Evolutionary conservation across 371 early-diverging fungal species (phyloP).

Genomic region (Rhizopus microsporus): DNA sequence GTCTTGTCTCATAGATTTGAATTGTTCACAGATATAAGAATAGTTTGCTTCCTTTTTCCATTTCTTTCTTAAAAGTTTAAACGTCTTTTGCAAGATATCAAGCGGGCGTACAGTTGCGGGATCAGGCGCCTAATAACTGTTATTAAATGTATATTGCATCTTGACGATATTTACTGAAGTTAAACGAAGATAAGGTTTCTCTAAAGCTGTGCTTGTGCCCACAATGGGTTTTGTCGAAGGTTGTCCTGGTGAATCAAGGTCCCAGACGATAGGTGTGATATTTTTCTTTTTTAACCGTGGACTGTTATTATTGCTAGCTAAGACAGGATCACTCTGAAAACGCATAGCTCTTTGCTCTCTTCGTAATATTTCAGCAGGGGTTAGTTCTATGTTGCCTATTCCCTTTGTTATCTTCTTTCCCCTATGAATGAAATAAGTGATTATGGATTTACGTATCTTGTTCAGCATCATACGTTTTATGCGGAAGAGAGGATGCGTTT

Average conservation of each 20-base stretch:
- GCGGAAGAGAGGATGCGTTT: slow-evolving; percentile 2
- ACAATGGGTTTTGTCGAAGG: slow-evolving; percentile 58
- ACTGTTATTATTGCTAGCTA: not conserved
- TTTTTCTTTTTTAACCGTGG: slow-evolving; percentile 3
- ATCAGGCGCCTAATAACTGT: slow-evolving; percentile 74
- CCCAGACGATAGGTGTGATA: slow-evolving; percentile 15
- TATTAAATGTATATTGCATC: not conserved
- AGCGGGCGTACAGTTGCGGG: slow-evolving; percentile 89
- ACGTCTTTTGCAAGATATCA: slow-evolving; percentile 68
- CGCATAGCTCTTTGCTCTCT: slow-evolving; percentile 23
- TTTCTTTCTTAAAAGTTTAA: slow-evolving; percentile 72
- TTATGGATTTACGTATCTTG: too few species aligned
- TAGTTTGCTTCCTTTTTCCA: slow-evolving; percentile 85
- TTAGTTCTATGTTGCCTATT: slow-evolving; percentile 20
- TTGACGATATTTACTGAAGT: slow-evolving; percentile 66
- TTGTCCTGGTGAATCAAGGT: slow-evolving; percentile 2
- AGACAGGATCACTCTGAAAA: slow-evolving; percentile 18
- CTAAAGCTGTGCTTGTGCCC: slow-evolving; percentile 82
- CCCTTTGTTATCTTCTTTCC: slow-evolving; percentile 6
- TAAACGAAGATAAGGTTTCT: slow-evolving; percentile 84
- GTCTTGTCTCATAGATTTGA: slow-evolving; percentile 75
- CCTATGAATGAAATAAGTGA: not conserved
- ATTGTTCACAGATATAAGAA: slow-evolving; percentile 91
- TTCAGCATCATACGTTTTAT: not conserved
- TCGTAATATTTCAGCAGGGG: slow-evolving; percentile 15